Evolutionary conservation across 495 filamentous ascomycete genomes (phyloP).

Genomic region (Hypoxylon trugodes): DNA sequence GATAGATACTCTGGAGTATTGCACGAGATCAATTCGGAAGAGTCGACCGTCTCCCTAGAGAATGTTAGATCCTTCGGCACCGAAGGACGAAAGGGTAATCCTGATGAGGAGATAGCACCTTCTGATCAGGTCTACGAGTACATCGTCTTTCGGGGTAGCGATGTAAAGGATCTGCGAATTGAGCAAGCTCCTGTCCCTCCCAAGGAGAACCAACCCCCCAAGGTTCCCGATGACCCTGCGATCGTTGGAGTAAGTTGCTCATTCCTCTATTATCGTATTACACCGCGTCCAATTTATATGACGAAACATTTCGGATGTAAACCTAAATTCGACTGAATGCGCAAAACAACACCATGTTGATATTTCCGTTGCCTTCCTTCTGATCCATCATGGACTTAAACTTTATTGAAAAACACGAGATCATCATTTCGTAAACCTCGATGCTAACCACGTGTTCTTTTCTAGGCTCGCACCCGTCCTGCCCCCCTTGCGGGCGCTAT

Average conservation of each 20-base stretch:
- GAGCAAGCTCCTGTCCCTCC: slow-evolving; percentile 71
- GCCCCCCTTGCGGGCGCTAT: slow-evolving; percentile 39
- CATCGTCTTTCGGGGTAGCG: slow-evolving; percentile 97
- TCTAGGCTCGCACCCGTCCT: slow-evolving; percentile 52
- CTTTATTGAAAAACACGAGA: not conserved
- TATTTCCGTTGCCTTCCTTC: slow-evolving; percentile 99
- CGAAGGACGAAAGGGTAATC: slow-evolving; percentile 82
- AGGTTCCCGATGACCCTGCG: slow-evolving; percentile 92
- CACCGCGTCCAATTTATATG: slow-evolving; percentile 55
- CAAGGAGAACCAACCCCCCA: slow-evolving; percentile 77
- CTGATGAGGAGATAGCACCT: slow-evolving; percentile 79
- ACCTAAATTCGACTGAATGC: slow-evolving; percentile 76
- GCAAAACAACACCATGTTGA: slow-evolving; percentile 91
- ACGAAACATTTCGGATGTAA: slow-evolving; percentile 92
- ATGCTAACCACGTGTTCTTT: slow-evolving; percentile 36
- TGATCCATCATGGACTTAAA: slow-evolving; percentile 61
- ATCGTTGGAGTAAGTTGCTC: slow-evolving; percentile 88
- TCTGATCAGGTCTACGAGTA: slow-evolving; percentile 94
- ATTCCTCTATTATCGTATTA: not conserved
- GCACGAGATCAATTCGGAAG: slow-evolving; percentile 97
- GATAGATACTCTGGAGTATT: slow-evolving; percentile 91
- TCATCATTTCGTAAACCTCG: not conserved
- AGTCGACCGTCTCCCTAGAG: slow-evolving; percentile 94
- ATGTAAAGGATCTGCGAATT: slow-evolving; percentile 97
- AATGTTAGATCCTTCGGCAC: slow-evolving; percentile 93